Evolutionary conservation across 306 rosid genomes (phyloP).

Genomic region (Medicago lupulina): DNA sequence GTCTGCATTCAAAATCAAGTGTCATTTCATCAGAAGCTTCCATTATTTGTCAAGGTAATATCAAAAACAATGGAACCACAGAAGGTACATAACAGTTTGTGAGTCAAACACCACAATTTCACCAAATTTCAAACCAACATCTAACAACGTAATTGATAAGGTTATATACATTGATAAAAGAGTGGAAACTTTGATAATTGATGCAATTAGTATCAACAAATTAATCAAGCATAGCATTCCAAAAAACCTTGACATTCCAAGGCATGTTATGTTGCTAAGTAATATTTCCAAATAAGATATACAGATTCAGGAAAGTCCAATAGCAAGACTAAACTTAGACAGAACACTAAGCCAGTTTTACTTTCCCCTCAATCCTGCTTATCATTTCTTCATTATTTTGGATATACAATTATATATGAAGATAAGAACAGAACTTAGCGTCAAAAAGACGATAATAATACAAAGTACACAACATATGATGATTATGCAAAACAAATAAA

Average conservation of each 20-base stretch:
- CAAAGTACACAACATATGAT: too few species aligned
- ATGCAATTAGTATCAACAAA: background rate
- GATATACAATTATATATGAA: too few species aligned
- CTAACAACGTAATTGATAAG: background rate
- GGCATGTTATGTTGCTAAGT: background rate
- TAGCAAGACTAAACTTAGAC: background rate
- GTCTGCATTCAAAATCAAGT: conserved; percentile 26
- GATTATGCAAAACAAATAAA: too few species aligned
- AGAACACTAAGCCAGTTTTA: background rate
- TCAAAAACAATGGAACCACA: background rate
- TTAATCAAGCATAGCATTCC: background rate
- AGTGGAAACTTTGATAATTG: background rate
- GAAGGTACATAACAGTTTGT: background rate
- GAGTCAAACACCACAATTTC: background rate
- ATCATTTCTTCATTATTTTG: too few species aligned
- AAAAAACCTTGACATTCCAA: background rate
- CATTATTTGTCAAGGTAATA: background rate
- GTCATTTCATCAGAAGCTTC: conserved; percentile 19
- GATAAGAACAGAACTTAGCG: too few species aligned
- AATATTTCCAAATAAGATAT: background rate
- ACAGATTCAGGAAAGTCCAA: background rate
- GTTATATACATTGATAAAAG: conserved; percentile 1
- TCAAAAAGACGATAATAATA: too few species aligned
- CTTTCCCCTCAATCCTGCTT: background rate
- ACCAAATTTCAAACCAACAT: background rate